Conservation (phyloP, 495 filamentous ascomycete genomes). For the Friedmanniomyces endolithicus region DNA sequence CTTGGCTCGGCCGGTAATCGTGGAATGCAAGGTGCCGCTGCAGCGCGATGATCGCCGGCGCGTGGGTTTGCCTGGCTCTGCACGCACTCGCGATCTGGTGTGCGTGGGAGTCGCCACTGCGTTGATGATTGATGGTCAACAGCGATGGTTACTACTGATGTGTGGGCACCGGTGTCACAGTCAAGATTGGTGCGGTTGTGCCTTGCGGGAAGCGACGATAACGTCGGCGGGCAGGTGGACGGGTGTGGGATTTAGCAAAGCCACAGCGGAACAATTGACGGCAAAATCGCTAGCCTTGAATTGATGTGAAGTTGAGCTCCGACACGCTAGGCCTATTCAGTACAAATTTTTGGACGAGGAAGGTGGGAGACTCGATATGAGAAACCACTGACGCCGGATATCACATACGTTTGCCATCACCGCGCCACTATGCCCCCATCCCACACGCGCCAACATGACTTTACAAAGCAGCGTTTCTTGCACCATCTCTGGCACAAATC, state of each 20-base stretch:
- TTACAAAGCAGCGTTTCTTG: neutral
- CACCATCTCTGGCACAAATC: too few relatives aligned
- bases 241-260: neutral
- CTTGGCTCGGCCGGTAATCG: neutral
- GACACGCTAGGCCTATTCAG: neutral
- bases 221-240: neutral
- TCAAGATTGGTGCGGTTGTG: neutral
- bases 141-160: too few relatives aligned
- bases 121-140: too few relatives aligned
- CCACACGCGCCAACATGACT: neutral
- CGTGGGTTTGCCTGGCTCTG: neutral
- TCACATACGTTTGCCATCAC: too few relatives aligned
- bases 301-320: neutral
- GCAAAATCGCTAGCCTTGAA: neutral
- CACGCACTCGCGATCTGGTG: neutral
- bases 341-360: neutral
- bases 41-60: neutral
- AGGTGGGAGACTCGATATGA: neutral
- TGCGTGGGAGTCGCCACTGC: neutral
- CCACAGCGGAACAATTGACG: conserved; percentile 1
- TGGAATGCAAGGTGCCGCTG: neutral
- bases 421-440: neutral
- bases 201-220: neutral
- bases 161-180: neutral
- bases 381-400: neutral